phyloP scores from a whole-genome alignment of 768 basidiomycete genomes.

The Porphyrellus cyaneotinctus region DNA sequence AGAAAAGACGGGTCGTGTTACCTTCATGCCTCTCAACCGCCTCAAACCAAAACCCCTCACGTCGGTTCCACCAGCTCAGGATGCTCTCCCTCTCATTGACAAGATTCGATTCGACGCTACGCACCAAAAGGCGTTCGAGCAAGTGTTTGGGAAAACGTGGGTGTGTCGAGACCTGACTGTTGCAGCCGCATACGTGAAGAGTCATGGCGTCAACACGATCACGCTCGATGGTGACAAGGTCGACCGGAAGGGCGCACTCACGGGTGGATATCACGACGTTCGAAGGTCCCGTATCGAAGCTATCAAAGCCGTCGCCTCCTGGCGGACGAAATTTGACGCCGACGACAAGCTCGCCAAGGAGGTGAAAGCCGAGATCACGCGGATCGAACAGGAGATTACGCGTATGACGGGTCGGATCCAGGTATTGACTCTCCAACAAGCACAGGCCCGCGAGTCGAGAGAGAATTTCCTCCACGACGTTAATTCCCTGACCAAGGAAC shows the following conservation, averaged over 20 bases:
- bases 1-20: conserved; percentile 91
- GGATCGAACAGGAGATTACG: conserved; percentile 85
- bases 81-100: conserved; percentile 76
- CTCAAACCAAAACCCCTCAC: conserved; percentile 71
- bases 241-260: conserved; percentile 92
- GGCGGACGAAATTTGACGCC: conserved; percentile 67
- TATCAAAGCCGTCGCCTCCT: conserved; percentile 69
- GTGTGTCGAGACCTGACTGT: conserved; percentile 91
- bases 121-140: conserved; percentile 84
- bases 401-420: conserved; percentile 68
- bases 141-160: conserved; percentile 96
- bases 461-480: conserved; percentile 66
- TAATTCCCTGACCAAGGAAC: conserved; percentile 55
- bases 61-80: conserved; percentile 58
- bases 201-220: conserved; percentile 93
- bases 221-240: conserved; percentile 97
- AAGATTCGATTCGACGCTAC: conserved; percentile 73
- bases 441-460: conserved; percentile 62
- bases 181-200: conserved; percentile 91
- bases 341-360: conserved; percentile 65
- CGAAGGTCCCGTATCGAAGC: conserved; percentile 87
- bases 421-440: conserved; percentile 63
- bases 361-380: conserved; percentile 64
- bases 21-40: conserved; percentile 97
- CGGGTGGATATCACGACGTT: conserved; percentile 94